Percentiles rank a stretch among this genome's conserved stretches.
Conservation (phyloP, 371 early-diverging fungal genomes). For the Mucor sp. region DNA sequence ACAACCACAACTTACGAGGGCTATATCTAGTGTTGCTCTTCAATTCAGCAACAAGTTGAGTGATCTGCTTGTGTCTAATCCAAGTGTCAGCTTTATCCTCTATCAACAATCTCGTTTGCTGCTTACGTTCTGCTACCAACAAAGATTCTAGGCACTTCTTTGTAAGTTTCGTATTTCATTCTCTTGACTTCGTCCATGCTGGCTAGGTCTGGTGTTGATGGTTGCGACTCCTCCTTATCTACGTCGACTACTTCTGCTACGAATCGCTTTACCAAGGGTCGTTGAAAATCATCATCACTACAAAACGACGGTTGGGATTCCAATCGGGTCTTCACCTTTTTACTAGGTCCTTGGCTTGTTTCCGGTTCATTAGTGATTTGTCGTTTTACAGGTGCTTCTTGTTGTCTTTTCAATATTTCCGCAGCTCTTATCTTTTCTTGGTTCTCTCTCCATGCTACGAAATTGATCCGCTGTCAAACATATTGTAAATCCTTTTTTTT, state of each 20-base stretch:
- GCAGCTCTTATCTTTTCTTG: constrained; percentile 14
- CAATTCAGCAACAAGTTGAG: constrained; percentile 56
- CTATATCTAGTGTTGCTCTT: constrained; percentile 53
- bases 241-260: neutral
- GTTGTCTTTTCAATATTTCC: neutral
- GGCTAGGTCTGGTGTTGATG: neutral
- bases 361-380: neutral
- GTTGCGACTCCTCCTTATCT: neutral
- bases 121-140: constrained; percentile 62
- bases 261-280: constrained; percentile 4
- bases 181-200: constrained; percentile 13
- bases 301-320: neutral
- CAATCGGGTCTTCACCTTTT: neutral
- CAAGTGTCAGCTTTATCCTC: neutral
- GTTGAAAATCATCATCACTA: constrained; percentile 35
- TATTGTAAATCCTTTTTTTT: neutral
- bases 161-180: constrained; percentile 14
- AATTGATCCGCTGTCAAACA: neutral
- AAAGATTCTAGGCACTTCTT: constrained; percentile 35
- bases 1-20: constrained; percentile 38
- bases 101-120: neutral
- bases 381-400: too few relatives aligned
- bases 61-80: constrained; percentile 58
- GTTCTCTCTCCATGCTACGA: constrained; percentile 28
- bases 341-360: neutral